These are phyloP conservation scores for Linnemannia exigua DNA, from an alignment of 192 early-diverging fungal genomes.

Conservation along the genomic window DNA sequence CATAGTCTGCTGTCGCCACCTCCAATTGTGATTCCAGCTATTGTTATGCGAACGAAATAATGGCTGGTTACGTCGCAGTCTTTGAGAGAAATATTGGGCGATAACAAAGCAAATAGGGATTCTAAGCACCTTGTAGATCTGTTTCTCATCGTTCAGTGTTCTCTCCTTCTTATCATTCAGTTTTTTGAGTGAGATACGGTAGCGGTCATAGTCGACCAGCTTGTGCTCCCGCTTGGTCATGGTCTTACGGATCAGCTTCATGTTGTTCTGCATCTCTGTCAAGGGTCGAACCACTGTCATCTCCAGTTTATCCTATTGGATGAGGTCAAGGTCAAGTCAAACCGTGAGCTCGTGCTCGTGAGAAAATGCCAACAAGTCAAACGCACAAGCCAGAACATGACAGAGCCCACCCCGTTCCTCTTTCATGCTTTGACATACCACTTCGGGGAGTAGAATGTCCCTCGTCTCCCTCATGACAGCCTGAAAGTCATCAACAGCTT, in stretches of 20 bases:
- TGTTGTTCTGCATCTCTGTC: conserved; percentile 80
- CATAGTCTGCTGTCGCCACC: conserved; percentile 87
- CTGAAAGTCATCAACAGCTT: conserved; percentile 49
- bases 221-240: conserved; percentile 95
- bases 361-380: not conserved
- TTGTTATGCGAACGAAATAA: not conserved
- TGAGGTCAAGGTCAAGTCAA: not conserved
- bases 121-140: conserved; percentile 70
- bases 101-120: not conserved
- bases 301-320: conserved; percentile 78
- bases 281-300: conserved; percentile 81
- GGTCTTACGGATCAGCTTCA: conserved; percentile 84
- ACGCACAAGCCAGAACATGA: not conserved
- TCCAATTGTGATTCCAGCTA: conserved; percentile 80
- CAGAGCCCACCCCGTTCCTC: not conserved
- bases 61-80: not conserved
- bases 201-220: conserved; percentile 93
- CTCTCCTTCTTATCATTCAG: conserved; percentile 75
- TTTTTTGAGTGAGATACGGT: conserved; percentile 79
- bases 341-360: not conserved
- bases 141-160: conserved; percentile 74
- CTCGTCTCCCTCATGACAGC: conserved; percentile 50
- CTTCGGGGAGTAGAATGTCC: conserved; percentile 52
- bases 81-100: not conserved
- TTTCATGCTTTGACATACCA: conserved; percentile 30